phyloP scores from a whole-genome alignment of 495 filamentous ascomycete genomes.

The Bacidia gigantensis region DNA sequence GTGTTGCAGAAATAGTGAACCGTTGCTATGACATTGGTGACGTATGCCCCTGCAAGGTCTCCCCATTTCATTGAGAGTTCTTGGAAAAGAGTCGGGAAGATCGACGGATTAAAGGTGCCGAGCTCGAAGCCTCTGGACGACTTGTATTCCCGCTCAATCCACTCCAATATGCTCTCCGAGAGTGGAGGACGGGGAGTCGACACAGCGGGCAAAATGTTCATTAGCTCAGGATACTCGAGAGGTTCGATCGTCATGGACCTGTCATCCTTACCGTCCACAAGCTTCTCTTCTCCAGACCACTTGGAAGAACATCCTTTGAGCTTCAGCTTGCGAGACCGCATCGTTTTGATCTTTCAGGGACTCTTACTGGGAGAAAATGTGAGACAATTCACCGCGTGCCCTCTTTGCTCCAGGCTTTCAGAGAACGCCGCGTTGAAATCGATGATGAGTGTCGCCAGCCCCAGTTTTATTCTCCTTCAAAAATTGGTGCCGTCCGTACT shows the following conservation, averaged over 20 bases:
- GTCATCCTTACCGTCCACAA: neutral
- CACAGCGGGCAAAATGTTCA: conserved; percentile 16
- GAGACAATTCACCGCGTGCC: neutral
- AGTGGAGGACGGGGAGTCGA: conserved; percentile 3
- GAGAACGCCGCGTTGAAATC: conserved; percentile 21
- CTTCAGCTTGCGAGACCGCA: neutral
- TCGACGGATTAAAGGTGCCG: conserved; percentile 25
- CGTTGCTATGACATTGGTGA: conserved; percentile 9
- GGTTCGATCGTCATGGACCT: neutral
- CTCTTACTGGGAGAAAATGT: neutral
- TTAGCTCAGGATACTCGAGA: conserved; percentile 15
- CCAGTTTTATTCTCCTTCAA: conserved; percentile 27
- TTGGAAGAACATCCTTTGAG: neutral
- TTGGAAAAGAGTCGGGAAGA: conserved; percentile 25
- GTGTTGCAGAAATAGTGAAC: conserved; percentile 23
- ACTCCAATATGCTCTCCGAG: conserved; percentile 17
- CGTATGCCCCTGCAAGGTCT: conserved; percentile 18
- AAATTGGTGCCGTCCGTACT: conserved; percentile 27
- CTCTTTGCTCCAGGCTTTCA: neutral
- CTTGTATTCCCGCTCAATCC: conserved; percentile 23
- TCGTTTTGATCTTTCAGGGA: neutral
- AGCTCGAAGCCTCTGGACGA: conserved; percentile 26
- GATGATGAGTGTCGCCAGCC: conserved; percentile 34
- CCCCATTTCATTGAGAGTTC: conserved; percentile 26
- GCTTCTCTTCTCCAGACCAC: neutral